These are phyloP conservation scores for Brassica hybrid DNA, from an alignment of 441 rosid genomes.

Conservation along the genomic window DNA sequence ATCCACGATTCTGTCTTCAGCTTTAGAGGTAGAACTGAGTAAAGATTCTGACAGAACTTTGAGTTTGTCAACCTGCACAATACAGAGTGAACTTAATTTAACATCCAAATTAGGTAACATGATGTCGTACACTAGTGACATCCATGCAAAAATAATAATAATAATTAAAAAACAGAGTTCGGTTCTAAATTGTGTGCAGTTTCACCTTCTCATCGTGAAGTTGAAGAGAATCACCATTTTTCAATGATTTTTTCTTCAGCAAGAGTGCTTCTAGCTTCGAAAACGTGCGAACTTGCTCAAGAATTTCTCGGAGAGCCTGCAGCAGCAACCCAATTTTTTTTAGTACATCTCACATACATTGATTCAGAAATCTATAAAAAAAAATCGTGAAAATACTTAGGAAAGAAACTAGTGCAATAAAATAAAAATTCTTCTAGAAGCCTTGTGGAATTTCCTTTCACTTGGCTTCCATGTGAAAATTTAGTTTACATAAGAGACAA, in stretches of 20 bases:
- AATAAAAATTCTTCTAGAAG: slow-evolving; percentile 7
- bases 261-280: slow-evolving; percentile 72
- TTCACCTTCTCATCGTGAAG: slow-evolving; percentile 69
- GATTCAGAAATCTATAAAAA: not conserved
- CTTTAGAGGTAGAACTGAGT: slow-evolving; percentile 69
- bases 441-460: not conserved
- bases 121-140: not conserved
- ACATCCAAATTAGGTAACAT: not conserved
- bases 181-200: not conserved
- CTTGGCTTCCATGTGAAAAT: not conserved
- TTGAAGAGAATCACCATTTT: slow-evolving; percentile 68
- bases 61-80: slow-evolving; percentile 56
- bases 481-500: not conserved
- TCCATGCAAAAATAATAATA: not conserved
- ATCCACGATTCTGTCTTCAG: slow-evolving; percentile 78
- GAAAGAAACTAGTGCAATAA: slow-evolving; percentile 10
- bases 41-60: slow-evolving; percentile 64
- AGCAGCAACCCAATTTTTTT: slow-evolving; percentile 14
- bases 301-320: slow-evolving; percentile 74
- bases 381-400: slow-evolving; percentile 1
- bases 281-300: slow-evolving; percentile 62
- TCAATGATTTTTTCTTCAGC: slow-evolving; percentile 69
- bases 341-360: slow-evolving; percentile 20
- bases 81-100: not conserved
- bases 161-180: no score